phyloP scores from a whole-genome alignment of 2,329 filamentous ascomycete species.

The Colletotrichum gloeosporioides region DNA sequence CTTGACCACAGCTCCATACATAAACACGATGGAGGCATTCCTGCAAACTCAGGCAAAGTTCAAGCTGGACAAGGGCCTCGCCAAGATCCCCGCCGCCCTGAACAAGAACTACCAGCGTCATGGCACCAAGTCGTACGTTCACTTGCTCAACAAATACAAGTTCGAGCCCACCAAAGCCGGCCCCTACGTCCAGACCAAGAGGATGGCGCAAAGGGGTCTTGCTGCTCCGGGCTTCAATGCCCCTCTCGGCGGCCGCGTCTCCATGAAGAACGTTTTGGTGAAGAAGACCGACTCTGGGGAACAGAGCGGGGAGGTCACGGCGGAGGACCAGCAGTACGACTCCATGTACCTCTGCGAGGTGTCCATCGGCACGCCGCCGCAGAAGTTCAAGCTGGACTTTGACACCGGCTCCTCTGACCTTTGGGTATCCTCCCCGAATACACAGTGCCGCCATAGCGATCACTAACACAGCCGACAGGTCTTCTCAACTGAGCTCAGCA shows the following conservation, averaged over 20 bases:
- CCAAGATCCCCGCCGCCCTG: not conserved
- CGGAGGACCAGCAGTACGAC: conserved; percentile 59
- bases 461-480: conserved; percentile 21
- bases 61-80: conserved; percentile 7
- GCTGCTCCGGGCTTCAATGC: conserved; percentile 10
- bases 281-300: conserved; percentile 3
- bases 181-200: conserved; percentile 11
- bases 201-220: conserved; percentile 18
- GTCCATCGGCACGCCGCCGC: conserved; percentile 49
- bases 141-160: conserved; percentile 19
- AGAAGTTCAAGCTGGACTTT: conserved; percentile 72
- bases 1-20: not conserved
- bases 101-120: conserved; percentile 17
- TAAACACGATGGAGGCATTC: not conserved
- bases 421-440: conserved; percentile 69
- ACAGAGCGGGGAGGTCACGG: conserved; percentile 13
- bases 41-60: conserved; percentile 15
- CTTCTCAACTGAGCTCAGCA: conserved; percentile 32
- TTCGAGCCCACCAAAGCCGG: conserved; percentile 18
- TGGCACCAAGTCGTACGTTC: conserved; percentile 14
- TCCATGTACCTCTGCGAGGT: conserved; percentile 43
- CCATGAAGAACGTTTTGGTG: conserved; percentile 7
- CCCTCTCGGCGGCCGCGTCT: conserved; percentile 10
- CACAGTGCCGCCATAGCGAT: conserved; percentile 32
- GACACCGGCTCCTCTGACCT: conserved; percentile 78